Conservation (phyloP, 2,329 filamentous ascomycete species). For the Penicillium vulpinum region DNA sequence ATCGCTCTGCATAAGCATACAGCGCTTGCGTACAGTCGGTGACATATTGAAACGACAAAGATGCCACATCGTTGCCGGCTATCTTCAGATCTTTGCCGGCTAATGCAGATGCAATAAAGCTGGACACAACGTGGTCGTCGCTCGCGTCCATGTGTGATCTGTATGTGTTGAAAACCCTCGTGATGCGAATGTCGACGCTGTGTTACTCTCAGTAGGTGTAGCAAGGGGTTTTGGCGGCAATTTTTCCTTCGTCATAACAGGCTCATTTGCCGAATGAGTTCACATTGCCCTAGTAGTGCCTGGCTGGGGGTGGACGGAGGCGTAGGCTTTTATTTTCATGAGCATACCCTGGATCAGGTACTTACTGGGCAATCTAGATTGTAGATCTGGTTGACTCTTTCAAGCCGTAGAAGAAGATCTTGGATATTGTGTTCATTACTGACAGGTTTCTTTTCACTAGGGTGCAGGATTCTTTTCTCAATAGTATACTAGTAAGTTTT, state of each 20-base stretch:
- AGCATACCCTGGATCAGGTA: not conserved
- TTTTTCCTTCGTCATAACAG: constrained; percentile 48
- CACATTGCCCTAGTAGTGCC: constrained; percentile 43
- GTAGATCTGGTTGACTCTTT: constrained; percentile 33
- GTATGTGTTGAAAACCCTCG: constrained; percentile 39
- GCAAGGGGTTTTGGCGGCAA: constrained; percentile 41
- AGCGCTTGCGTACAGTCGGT: constrained; percentile 33
- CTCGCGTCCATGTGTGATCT: constrained; percentile 33
- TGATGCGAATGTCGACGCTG: constrained; percentile 31
- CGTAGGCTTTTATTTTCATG: constrained; percentile 28
- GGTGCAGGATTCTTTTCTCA: not conserved
- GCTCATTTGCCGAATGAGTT: constrained; percentile 45
- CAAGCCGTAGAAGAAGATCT: constrained; percentile 1
- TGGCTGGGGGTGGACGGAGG: constrained; percentile 32
- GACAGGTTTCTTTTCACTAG: not conserved
- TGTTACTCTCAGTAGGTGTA: constrained; percentile 34
- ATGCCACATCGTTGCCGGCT: constrained; percentile 33
- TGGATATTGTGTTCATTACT: constrained; percentile 16
- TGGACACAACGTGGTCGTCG: constrained; percentile 37
- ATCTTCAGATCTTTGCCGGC: constrained; percentile 27
- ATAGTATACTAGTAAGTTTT: constrained; percentile 14
- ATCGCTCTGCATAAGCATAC: constrained; percentile 31
- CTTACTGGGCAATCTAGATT: constrained; percentile 36
- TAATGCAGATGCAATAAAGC: constrained; percentile 33
- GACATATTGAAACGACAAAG: constrained; percentile 35